Conservation (phyloP, 2,329 filamentous ascomycete genomes). For the Ceratocystis papillata region DNA sequence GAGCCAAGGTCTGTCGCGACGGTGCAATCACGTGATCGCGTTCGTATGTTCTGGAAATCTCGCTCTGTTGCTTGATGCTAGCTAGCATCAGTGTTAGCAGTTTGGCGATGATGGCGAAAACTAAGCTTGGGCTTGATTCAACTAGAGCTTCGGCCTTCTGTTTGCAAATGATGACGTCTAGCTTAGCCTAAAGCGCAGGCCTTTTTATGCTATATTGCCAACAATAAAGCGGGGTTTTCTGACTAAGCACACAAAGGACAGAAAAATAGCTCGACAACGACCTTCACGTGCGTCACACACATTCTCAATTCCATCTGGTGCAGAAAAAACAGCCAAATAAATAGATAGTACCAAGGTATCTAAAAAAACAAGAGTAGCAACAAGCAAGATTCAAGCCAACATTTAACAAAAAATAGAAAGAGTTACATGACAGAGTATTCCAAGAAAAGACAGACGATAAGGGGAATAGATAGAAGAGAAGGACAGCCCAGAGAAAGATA, state of each 20-base stretch:
- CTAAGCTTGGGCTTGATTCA: background rate
- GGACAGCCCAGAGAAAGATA: constrained; percentile 7
- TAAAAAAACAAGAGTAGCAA: constrained; percentile 8
- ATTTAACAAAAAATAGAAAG: constrained; percentile 11
- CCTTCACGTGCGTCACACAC: background rate
- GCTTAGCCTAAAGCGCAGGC: background rate
- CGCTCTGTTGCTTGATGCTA: no score
- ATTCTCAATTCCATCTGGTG: background rate
- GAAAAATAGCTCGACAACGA: background rate
- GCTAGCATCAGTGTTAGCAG: no score
- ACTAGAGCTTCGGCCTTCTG: background rate
- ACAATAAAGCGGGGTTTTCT: background rate
- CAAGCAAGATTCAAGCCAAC: constrained; percentile 7
- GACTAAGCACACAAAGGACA: background rate
- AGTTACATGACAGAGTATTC: constrained; percentile 16
- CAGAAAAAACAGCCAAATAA: background rate
- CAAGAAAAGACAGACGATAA: constrained; percentile 8
- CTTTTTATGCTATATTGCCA: background rate
- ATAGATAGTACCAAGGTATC: constrained; percentile 17
- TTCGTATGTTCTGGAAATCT: no score
- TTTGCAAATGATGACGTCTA: constrained; percentile 10
- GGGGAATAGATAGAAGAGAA: constrained; percentile 9
- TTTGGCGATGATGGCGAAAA: no score
- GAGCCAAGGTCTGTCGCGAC: no score
- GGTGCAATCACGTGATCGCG: no score